These are phyloP conservation scores for Reticulascus tulasneorum DNA, from an alignment of 2,329 filamentous ascomycete species.

Conservation along the genomic window DNA sequence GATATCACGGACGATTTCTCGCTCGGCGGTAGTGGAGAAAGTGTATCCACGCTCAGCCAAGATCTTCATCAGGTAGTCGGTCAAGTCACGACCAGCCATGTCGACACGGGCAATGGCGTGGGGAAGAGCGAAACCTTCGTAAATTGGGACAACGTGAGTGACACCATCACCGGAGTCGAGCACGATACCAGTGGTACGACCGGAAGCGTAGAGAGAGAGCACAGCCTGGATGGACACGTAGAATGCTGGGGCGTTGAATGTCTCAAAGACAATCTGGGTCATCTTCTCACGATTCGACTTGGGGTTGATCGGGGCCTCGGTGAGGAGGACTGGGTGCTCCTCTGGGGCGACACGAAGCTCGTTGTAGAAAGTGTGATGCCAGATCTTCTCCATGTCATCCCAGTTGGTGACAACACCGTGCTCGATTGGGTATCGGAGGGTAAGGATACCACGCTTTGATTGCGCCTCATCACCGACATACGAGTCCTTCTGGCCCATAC, in stretches of 20 bases:
- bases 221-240: conserved; percentile 99
- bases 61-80: conserved; percentile 99
- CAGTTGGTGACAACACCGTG: conserved; percentile 99
- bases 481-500: conserved; percentile 99
- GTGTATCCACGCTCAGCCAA: conserved; percentile 98
- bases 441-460: conserved; percentile 99
- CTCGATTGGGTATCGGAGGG: conserved; percentile 98
- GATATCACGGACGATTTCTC: conserved; percentile 99
- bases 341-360: conserved; percentile 99
- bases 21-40: conserved; percentile 99
- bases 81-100: conserved; percentile 99
- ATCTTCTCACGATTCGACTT: conserved; percentile 99
- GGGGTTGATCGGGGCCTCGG: conserved; percentile 99
- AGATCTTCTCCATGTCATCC: conserved; percentile 99
- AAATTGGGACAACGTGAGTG: conserved; percentile 99
- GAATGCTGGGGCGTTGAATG: conserved; percentile 99
- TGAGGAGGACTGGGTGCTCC: conserved; percentile 99
- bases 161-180: conserved; percentile 99
- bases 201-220: conserved; percentile 97
- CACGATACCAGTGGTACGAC: conserved; percentile 99
- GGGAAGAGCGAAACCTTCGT: conserved; percentile 99
- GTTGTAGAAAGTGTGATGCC: conserved; percentile 99
- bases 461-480: conserved; percentile 99
- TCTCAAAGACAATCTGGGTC: conserved; percentile 99
- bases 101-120: conserved; percentile 99